Evolutionary conservation across 805 yeast genomes (phyloP), one percentile per base, ranked within the genome.

Genomic region (Komagataella mondaviorum): DNA sequence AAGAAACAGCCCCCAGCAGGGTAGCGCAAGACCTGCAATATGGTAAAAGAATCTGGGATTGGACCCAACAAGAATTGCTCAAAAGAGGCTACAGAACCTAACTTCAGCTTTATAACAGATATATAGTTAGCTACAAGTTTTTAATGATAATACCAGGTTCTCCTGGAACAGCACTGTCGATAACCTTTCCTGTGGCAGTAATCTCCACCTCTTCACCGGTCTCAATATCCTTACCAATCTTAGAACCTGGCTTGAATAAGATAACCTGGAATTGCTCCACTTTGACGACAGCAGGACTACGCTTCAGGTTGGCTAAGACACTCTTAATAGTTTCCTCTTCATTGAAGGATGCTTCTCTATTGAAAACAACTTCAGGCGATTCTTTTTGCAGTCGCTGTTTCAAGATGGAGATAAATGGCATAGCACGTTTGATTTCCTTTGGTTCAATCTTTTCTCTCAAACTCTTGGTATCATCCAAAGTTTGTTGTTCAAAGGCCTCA

Each of bases 391-490:
- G 75, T 71, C 95, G 81, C 64, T 83, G 87, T 69, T 93, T 90
- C 67, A 93, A 73, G 59, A 80, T 72, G 56, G 91, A 83, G 55
- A 93, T 89, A 67, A 90, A 91, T 54, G 98, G 98, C 98, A 93
- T 93, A 54, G 96, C 97, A 60, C 95, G 84, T 78, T 93, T 93
- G 86, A 90, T 87, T 62, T 93, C 98, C 66, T 82, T 83, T 57
- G 87, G 87, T 24, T 72, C 71, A 54, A 85, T 81, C 63, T 72
- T 78, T 58, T 80, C 77, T 65, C 77, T 83, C 59, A 85, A 71
- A 53, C 70, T 71, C 61, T 75, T 76, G 70, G 76, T 83, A 65
- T 85, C 91, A 56, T 81, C 72, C 61, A 85, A 72, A 24, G 78
- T 68, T 44, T 79, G 82, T 48, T 65, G 67, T 59, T 80, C 89